Conservation (phyloP, 2,329 filamentous ascomycete species). For the Paraconiothyrium sp. region DNA sequence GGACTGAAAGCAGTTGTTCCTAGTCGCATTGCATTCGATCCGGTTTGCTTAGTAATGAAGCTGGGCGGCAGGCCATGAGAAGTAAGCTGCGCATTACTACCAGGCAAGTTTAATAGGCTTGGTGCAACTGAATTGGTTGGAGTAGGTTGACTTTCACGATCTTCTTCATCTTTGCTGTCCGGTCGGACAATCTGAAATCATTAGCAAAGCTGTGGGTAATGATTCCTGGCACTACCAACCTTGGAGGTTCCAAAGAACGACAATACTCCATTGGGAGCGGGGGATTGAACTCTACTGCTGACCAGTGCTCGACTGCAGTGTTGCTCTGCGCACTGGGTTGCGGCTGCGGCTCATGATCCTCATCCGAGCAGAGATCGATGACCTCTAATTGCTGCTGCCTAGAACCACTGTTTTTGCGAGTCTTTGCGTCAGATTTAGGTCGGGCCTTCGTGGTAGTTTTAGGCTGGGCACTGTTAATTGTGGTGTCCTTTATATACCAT, state of each 20-base stretch:
- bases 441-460: neutral
- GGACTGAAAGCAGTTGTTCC: no score
- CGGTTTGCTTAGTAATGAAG: neutral
- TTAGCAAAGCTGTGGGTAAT: neutral
- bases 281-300: neutral
- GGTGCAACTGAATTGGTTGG: neutral
- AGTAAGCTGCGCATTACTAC: neutral
- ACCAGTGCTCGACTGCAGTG: no score
- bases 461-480: neutral
- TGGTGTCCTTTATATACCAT: no score
- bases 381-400: neutral
- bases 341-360: constrained; percentile 16
- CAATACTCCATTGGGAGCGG: neutral
- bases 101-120: no score
- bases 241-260: constrained; percentile 5
- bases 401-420: neutral
- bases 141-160: no score
- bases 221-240: neutral
- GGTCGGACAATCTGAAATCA: neutral
- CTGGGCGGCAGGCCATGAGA: neutral
- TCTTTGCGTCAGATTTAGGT: neutral
- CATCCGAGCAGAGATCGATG: constrained; percentile 19
- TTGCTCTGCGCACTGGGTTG: neutral
- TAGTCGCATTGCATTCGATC: no score
- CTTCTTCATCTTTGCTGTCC: neutral